Conservation (phyloP, 2,329 filamentous ascomycete species). For the Cercospora zeina region DNA sequence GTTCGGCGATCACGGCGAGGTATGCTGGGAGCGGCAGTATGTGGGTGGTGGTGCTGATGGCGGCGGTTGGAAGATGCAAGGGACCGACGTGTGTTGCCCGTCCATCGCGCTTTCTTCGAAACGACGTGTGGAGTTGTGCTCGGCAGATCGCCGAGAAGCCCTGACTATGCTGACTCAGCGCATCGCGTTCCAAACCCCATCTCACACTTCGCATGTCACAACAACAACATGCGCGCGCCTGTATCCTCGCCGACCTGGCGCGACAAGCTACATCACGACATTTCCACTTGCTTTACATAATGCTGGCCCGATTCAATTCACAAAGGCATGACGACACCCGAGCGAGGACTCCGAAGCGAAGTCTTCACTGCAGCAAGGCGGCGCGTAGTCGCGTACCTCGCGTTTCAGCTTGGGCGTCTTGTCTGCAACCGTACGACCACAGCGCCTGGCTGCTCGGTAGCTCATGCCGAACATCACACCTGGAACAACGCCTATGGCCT, state of each 20-base stretch:
- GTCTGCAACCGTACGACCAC: slow-evolving; percentile 13
- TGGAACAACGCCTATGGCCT: background rate
- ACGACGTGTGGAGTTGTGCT: slow-evolving; percentile 14
- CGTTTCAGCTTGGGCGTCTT: slow-evolving; percentile 15
- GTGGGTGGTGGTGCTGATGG: background rate
- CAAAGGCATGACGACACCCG: background rate
- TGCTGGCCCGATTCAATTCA: background rate
- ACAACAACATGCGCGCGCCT: too few relatives aligned
- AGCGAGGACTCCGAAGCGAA: background rate
- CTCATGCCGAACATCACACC: background rate
- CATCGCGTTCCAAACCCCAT: background rate
- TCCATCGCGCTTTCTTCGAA: slow-evolving; percentile 9
- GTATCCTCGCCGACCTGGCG: too few relatives aligned
- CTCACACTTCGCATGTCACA: background rate
- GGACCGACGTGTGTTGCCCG: slow-evolving; percentile 6
- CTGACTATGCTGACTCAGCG: background rate
- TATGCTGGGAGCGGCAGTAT: background rate
- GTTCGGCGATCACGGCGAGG: slow-evolving; percentile 12
- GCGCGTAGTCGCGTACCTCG: slow-evolving; percentile 12
- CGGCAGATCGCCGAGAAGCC: background rate
- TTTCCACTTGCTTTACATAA: background rate
- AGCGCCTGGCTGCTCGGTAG: slow-evolving; percentile 7
- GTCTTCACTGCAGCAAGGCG: background rate
- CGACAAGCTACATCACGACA: too few relatives aligned
- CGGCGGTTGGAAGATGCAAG: slow-evolving; percentile 12